Evolutionary conservation across 2,329 filamentous ascomycete genomes (phyloP), one percentile per base, ranked within the genome.

Genomic region (Verticillium klebahnii): DNA sequence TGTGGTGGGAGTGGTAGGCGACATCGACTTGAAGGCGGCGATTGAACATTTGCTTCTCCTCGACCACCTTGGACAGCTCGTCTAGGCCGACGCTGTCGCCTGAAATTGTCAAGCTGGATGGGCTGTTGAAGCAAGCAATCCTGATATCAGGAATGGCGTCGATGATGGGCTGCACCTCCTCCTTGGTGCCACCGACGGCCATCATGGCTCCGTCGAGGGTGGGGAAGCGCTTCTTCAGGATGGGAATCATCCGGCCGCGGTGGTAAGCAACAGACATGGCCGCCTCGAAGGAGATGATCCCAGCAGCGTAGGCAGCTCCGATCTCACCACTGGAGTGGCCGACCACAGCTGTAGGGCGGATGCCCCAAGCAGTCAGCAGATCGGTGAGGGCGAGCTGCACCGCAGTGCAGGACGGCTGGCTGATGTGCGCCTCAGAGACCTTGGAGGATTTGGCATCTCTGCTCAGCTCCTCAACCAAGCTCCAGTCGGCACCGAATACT

Each of bases 301-400:
- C 76, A 0, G 73, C 70, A 1, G 77, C 75, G 56, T 80, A 80
- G 0, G 78, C 78, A 1, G 78, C 79, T 0, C 73, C 78, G 37
- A 81, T 78, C 62, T 81, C 79, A 1, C 79, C 79, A 2, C 68
- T 72, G 0, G 75, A 78, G 61, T 82, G 79, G 0, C 79, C 79
- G 3, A 79, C 71, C 0, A 77, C 74, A 1, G 69, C 72, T 7
- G 66, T 32, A 0, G 77, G 74, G 1, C 54, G 58, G 31, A 82
- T 63, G 0, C 73, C 70, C 59, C 69, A 69, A 1, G 65, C 62
- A 0, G 50, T 39, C 2, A 82, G 71, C 0, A 77, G 65, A 15
- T 80, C 72, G 0, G 80, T 70, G 0, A 83, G 65, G 0, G 68
- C 77, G 12, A 82, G 68, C 61, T 81, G 75, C 15, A 74, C 60